These are phyloP conservation scores for Helichrysum umbraculigerum DNA, from an alignment of 129 eudicot species.

Conservation along the genomic window DNA sequence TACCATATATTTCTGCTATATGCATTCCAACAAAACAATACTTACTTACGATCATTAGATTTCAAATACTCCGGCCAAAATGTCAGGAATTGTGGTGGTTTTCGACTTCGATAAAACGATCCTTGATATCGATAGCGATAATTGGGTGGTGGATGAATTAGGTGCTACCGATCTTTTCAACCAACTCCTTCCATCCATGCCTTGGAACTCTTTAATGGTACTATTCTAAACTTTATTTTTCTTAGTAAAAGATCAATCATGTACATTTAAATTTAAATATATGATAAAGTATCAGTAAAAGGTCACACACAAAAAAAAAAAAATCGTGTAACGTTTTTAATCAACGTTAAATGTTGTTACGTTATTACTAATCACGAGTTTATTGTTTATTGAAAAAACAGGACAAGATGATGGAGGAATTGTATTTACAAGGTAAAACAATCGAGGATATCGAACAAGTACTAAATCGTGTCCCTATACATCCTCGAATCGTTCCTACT, in stretches of 20 bases:
- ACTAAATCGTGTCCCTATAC: conserved; percentile 65
- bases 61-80: conserved; percentile 19
- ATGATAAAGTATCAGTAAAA: no score
- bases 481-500: conserved; percentile 71
- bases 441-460: conserved; percentile 58
- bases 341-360: no score
- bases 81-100: conserved; percentile 62
- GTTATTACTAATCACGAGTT: not conserved
- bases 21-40: not conserved
- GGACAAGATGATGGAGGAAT: conserved; percentile 74
- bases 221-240: no score
- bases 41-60: conserved; percentile 11
- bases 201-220: conserved; percentile 82
- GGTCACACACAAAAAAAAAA: no score
- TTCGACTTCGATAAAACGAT: conserved; percentile 91
- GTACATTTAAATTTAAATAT: no score
- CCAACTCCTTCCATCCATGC: conserved; percentile 72
- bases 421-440: conserved; percentile 60
- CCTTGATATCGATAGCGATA: conserved; percentile 77
- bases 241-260: no score
- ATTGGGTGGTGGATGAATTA: conserved; percentile 70
- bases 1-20: not conserved
- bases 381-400: conserved; percentile 27
- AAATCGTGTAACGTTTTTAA: no score
- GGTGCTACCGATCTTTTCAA: conserved; percentile 40